Conservation (phyloP, 805 yeast genomes). For the Brettanomyces sp. region DNA sequence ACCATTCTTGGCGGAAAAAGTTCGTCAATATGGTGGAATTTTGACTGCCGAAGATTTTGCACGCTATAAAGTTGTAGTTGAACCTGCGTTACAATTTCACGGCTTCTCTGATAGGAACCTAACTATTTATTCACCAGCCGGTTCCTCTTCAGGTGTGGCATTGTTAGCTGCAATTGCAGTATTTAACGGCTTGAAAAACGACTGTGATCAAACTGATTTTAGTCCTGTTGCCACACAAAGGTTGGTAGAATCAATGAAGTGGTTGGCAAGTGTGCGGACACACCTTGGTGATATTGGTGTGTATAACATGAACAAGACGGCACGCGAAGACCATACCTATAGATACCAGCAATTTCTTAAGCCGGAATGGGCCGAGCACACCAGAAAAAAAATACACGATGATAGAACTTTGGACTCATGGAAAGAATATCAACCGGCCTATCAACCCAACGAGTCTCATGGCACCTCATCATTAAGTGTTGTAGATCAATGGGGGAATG, state of each 20-base stretch:
- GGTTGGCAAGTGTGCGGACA: conserved; percentile 85
- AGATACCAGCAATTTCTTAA: conserved; percentile 38
- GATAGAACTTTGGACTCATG: conserved; percentile 50
- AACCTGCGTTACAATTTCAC: conserved; percentile 33
- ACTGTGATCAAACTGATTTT: conserved; percentile 33
- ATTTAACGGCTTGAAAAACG: conserved; percentile 32
- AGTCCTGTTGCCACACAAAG: conserved; percentile 48
- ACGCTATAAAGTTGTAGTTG: conserved; percentile 44
- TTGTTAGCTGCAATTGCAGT: conserved; percentile 66
- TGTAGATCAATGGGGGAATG: conserved; percentile 64
- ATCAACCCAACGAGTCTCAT: conserved; percentile 67
- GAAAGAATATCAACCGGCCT: conserved; percentile 72
- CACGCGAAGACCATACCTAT: conserved; percentile 20
- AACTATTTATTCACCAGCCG: conserved; percentile 47
- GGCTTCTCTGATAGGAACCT: conserved; percentile 19
- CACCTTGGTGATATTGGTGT: conserved; percentile 61
- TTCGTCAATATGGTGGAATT: conserved; percentile 56
- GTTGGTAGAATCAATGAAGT: conserved; percentile 80
- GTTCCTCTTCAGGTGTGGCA: conserved; percentile 81
- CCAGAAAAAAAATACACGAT: conserved; percentile 43
- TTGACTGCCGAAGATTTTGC: conserved; percentile 57
- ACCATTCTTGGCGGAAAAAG: conserved; percentile 40
- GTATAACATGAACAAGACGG: conserved; percentile 17
- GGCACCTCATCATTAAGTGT: conserved; percentile 88
- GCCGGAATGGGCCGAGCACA: conserved; percentile 48